Evolutionary conservation across 805 yeast genomes (phyloP).

Genomic region (Vanderwaltozyma yarrowii): DNA sequence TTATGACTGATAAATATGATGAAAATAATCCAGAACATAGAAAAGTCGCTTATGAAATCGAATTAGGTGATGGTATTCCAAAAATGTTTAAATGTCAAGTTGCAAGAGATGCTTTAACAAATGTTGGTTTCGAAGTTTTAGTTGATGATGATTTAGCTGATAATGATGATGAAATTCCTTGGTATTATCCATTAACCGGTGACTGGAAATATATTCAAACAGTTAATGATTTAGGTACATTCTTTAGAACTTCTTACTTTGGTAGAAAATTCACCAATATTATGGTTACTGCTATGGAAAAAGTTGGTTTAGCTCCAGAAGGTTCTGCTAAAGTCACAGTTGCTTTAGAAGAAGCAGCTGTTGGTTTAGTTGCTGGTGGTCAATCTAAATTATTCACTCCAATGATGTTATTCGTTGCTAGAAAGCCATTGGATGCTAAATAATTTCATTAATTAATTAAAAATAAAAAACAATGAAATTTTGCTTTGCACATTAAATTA

Average conservation of each 20-base stretch:
- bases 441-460: neutral
- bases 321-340: constrained; percentile 83
- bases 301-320: constrained; percentile 79
- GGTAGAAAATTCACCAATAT: constrained; percentile 84
- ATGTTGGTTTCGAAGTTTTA: constrained; percentile 78
- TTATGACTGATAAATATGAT: constrained; percentile 90
- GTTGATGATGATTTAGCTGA: constrained; percentile 78
- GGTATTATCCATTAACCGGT: constrained; percentile 96
- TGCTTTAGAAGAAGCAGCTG: constrained; percentile 95
- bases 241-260: constrained; percentile 74
- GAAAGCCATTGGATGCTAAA: constrained; percentile 48
- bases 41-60: constrained; percentile 92
- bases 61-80: constrained; percentile 98
- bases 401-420: constrained; percentile 88
- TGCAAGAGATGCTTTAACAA: constrained; percentile 76
- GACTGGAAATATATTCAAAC: constrained; percentile 83
- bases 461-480: neutral
- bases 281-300: constrained; percentile 74
- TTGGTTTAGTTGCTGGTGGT: constrained; percentile 91
- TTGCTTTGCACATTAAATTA: neutral
- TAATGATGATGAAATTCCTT: constrained; percentile 73
- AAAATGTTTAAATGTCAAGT: constrained; percentile 83
- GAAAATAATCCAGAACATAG: constrained; percentile 82
- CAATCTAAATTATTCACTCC: constrained; percentile 85
- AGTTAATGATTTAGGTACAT: constrained; percentile 66